phyloP scores from a whole-genome alignment of 2,329 filamentous ascomycete species.

The Stylonectria norvegica region DNA sequence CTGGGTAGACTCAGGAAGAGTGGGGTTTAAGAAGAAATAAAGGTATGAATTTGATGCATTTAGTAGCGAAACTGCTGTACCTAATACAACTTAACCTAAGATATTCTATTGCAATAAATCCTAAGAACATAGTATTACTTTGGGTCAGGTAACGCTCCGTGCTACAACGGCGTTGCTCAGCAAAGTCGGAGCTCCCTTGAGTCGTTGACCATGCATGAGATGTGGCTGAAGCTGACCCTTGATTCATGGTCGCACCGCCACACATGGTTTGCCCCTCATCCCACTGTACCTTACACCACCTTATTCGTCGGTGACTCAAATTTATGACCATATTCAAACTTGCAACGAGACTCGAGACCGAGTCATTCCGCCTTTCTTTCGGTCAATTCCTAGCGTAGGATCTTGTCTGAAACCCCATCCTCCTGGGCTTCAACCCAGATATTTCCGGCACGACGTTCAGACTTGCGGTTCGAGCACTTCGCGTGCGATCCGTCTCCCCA shows the following conservation, averaged over 20 bases:
- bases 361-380: conserved; percentile 15
- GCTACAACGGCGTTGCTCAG: no score
- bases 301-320: conserved; percentile 24
- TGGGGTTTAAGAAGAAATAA: no score
- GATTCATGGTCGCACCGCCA: conserved; percentile 16
- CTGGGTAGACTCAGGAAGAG: no score
- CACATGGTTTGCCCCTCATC: conserved; percentile 19
- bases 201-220: background rate
- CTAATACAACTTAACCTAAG: no score
- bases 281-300: conserved; percentile 12
- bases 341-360: conserved; percentile 17
- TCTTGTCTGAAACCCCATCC: conserved; percentile 32
- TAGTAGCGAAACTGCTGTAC: no score
- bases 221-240: conserved; percentile 19
- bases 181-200: no score
- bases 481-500: conserved; percentile 54
- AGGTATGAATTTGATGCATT: no score
- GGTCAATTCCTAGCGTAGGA: conserved; percentile 20
- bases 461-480: conserved; percentile 53
- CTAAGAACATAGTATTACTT: no score
- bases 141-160: no score
- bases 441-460: conserved; percentile 45
- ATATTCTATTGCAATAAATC: no score
- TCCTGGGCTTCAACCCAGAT: conserved; percentile 36
- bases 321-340: conserved; percentile 17